These are phyloP conservation scores for Vitis labrusca DNA, from an alignment of 164 flowering plant genomes.

Conservation along the genomic window DNA sequence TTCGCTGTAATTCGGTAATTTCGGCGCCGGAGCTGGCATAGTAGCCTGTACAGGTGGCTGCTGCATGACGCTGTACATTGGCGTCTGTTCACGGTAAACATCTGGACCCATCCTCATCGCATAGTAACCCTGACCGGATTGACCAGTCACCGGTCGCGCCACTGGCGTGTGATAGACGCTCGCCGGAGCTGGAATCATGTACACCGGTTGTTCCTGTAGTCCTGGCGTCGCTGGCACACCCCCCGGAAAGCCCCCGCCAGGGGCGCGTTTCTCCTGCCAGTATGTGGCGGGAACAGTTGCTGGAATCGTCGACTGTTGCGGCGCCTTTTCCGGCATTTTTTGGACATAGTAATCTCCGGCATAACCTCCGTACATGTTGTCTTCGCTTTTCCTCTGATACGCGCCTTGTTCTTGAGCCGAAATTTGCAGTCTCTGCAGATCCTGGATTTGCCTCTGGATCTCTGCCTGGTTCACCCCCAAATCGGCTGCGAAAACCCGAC, in stretches of 20 bases:
- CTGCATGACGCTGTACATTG: conserved; percentile 34
- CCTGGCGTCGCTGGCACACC: conserved; percentile 13
- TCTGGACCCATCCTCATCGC: conserved; percentile 32
- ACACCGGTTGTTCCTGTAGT: conserved; percentile 32
- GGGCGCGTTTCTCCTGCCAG: conserved; percentile 34
- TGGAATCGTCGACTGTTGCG: conserved; percentile 7
- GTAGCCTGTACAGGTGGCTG: conserved; percentile 5
- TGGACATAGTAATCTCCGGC: conserved; percentile 23
- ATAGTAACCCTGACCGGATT: conserved; percentile 38
- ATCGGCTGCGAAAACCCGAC: conserved; percentile 34
- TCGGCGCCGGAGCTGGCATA: conserved; percentile 11
- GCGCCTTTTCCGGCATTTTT: conserved; percentile 25
- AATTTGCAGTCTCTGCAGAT: conserved; percentile 50
- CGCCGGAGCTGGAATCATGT: conserved; percentile 35
- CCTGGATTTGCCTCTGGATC: conserved; percentile 48
- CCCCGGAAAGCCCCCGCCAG: conserved; percentile 25
- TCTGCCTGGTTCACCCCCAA: conserved; percentile 20
- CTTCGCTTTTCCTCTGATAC: conserved; percentile 32
- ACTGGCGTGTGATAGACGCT: conserved; percentile 28
- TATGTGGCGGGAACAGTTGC: conserved; percentile 17
- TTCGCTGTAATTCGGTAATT: conserved; percentile 10
- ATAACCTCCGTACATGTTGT: conserved; percentile 15
- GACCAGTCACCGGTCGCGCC: conserved; percentile 29
- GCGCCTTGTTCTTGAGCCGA: conserved; percentile 20
- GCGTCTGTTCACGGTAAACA: conserved; percentile 42